A percentile compares a stretch with the other conserved stretches of the same genome.
Conservation (phyloP, 192 early-diverging fungal species). For the Ambispora gerdemannii region DNA sequence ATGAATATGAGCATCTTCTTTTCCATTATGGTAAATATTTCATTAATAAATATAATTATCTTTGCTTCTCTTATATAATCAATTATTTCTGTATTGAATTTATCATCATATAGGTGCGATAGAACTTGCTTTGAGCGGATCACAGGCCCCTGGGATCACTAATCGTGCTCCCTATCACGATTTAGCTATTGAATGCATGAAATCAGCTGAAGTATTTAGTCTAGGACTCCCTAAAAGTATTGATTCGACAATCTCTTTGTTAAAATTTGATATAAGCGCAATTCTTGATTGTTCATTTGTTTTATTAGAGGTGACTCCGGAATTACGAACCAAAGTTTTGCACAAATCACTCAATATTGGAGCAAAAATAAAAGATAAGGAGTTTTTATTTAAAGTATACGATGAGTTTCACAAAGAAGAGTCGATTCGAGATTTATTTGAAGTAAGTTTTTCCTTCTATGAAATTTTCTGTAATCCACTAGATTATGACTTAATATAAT, state of each 20-base stretch:
- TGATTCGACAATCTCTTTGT: neutral
- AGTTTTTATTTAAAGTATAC: slow-evolving; percentile 24
- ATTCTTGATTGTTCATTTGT: neutral
- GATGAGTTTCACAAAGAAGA: slow-evolving; percentile 23
- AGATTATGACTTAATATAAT: neutral
- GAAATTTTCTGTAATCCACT: neutral
- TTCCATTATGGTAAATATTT: slow-evolving; percentile 13
- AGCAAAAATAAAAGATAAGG: slow-evolving; percentile 10
- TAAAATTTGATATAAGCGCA: neutral
- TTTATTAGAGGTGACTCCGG: neutral
- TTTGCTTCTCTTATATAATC: neutral
- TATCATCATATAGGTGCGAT: slow-evolving; percentile 5
- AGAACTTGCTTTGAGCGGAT: slow-evolving; percentile 16
- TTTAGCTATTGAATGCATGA: slow-evolving; percentile 7
- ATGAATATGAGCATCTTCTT: slow-evolving; percentile 14
- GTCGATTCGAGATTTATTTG: slow-evolving; percentile 21
- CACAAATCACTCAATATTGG: slow-evolving; percentile 24
- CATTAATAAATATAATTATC: neutral
- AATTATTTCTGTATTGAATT: neutral
- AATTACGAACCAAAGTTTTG: slow-evolving; percentile 2
- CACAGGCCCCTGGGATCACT: neutral
- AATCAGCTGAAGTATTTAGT: slow-evolving; percentile 18
- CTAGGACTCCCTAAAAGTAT: slow-evolving; percentile 10
- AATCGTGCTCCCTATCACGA: slow-evolving; percentile 8
- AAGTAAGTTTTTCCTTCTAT: neutral